Conservation (phyloP, 2,329 filamentous ascomycete species). For the Phyllosticta ampelicida region DNA sequence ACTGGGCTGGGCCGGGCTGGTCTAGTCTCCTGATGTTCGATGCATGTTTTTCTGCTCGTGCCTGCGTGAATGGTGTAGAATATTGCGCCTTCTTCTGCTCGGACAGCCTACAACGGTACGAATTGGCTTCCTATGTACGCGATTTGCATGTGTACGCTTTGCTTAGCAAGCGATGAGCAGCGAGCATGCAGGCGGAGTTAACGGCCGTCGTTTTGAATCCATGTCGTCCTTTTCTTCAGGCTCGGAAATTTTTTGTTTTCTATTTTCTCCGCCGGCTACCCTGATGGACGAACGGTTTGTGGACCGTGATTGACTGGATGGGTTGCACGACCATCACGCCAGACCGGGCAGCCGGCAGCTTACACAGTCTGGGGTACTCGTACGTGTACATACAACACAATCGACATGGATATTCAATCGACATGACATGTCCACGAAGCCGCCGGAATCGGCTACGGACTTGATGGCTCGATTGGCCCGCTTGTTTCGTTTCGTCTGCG, state of each 20-base stretch:
- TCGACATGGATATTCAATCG: too few relatives aligned
- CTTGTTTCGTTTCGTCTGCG: neutral
- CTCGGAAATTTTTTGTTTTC: neutral
- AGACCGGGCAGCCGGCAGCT: neutral
- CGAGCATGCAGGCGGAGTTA: neutral
- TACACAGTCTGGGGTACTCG: too few relatives aligned
- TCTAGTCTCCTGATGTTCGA: too few relatives aligned
- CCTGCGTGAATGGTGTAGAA: too few relatives aligned
- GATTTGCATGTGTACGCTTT: too few relatives aligned
- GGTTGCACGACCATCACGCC: neutral
- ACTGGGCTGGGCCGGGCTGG: too few relatives aligned
- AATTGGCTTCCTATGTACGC: too few relatives aligned
- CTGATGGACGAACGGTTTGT: neutral
- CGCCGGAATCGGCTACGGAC: neutral
- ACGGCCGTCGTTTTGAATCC: neutral
- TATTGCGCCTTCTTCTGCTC: too few relatives aligned
- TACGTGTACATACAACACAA: too few relatives aligned
- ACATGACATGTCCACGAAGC: neutral
- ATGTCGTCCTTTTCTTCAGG: neutral
- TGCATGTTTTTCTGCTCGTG: too few relatives aligned
- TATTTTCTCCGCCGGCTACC: neutral
- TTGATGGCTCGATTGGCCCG: neutral
- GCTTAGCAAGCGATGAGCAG: too few relatives aligned
- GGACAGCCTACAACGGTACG: too few relatives aligned
- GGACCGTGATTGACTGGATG: neutral